Evolutionary conservation across 768 basidiomycete species (phyloP), one percentile per base, ranked within the genome.

Genomic region (Podaxis mareebaensis): DNA sequence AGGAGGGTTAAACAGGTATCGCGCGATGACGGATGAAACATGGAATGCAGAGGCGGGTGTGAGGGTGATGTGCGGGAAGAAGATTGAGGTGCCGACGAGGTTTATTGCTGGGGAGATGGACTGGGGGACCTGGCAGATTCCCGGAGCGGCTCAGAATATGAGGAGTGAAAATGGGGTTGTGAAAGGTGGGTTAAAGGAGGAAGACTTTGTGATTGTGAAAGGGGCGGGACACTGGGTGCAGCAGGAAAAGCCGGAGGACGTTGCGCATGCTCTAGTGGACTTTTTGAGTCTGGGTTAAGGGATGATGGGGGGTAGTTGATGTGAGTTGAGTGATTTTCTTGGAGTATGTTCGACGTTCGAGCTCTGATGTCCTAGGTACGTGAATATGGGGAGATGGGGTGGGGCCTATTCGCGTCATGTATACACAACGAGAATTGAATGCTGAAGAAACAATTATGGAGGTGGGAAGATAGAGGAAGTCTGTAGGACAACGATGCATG

Each of bases 201-300:
- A 82, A 38, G 78, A 82, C 38, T 76, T 86, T 36, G 77, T 85
- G n/a, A 64, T 89, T 48, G 72, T 88, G 8, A 73, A 80, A 2
- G 81, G 80, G 3, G 85, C 85, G 0, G 88, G 87, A 0, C 88
- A 88, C 71, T 87, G 87, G 87, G 84, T 83, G 17, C 85, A 85
- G 69, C 85, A 88, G 68, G 87, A 87, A 68, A 65, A 76, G 30
- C 79, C 82, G 12, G 77, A 76, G 49, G 74, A 66, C 12, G 78
- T 87, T 15, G 70, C 83, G 6, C 52, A 72, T 20, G 71, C 75
- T 55, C 60, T 87, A 58, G 54, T 78, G 55, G 62, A 69, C 30
- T 86, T 87, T 67, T 46, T 71, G 17, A 67, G 58, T 57, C 60
- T 58, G 55, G 22, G n/a, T 63, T 42, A 22, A 28, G 10, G 11